Base-by-base conservation (phyloP, 495 filamentous ascomycete species). In the Trichoderma erinaceum region DNA sequence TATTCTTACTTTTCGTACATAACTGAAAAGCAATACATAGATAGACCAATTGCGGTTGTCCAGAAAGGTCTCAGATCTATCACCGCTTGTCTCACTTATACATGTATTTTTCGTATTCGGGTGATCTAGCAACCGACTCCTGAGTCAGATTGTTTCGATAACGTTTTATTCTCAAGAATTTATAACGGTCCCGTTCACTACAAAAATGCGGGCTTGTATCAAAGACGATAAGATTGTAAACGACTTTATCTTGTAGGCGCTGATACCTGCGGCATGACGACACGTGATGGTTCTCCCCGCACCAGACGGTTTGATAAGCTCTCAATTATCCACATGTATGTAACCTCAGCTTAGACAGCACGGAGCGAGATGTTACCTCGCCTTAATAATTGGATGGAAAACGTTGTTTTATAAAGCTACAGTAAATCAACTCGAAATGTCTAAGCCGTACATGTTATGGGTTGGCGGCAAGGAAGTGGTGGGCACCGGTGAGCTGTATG, bases 381-480 rank as follows among this genome's bases (percentile, higher is more conserved):
- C 13, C n/a, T 12, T 11, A 48, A 4, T n/a, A n/a, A 16, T 13
- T 48, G n/a, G 0, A 48, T 16, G 12, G 12, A 48, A 48, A 5
- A 25, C 21, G 10, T 56, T 25, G 18, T 21, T 21, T 1, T 11
- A 56, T 21, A 48, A 48, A 48, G 13, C 8, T 11, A n/a, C 21
- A 56, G 25, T 3, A 25, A n/a, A 56, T 11, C 11, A 2, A 56
- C 8, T 23, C 50, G 64, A 44, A 50, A 74, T 73, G 75, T 41
- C 69, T 7, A 64, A 70, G 29, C 64, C 67, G 1, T 72, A 73
- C 65, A 61, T 65, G 16, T 67, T 78, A 67, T 78, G 77, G 77
- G 70, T 78, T 67, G 75, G 65, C 11, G 77, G 77, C 23, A 48
- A 67, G 41, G 73, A 77, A 65, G 23, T 44, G 25, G 41, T 63